Evolutionary conservation across 2,329 filamentous ascomycete genomes (phyloP).

Genomic region (Remersonia thermophila): DNA sequence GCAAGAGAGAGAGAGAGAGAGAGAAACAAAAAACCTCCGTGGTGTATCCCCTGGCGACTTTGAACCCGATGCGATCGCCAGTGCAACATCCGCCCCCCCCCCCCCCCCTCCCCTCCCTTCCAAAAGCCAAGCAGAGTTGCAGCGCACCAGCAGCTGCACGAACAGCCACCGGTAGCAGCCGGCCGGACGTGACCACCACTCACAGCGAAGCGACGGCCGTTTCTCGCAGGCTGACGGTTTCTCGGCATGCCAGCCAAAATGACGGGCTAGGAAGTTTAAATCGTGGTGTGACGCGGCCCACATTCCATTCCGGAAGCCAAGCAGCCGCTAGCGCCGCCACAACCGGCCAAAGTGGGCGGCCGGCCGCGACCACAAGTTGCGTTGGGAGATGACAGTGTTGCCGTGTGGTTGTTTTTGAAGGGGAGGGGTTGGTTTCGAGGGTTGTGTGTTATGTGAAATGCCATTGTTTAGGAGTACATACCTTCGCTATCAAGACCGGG

Average conservation of each 20-base stretch:
- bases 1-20: too few species aligned
- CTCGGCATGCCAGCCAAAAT: constrained; percentile 8
- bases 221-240: neutral
- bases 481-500: too few species aligned
- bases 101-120: too few species aligned
- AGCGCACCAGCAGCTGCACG: constrained; percentile 14
- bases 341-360: neutral
- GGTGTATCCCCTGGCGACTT: constrained; percentile 3
- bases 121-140: constrained; percentile 10
- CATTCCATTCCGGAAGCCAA: constrained; percentile 5
- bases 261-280: constrained; percentile 13
- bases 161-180: constrained; percentile 19
- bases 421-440: too few species aligned
- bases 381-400: neutral
- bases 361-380: neutral
- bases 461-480: too few species aligned
- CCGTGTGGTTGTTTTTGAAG: too few species aligned
- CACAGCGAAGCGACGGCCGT: constrained; percentile 4
- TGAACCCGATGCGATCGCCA: constrained; percentile 20
- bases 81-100: constrained; percentile 19
- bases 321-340: constrained; percentile 7
- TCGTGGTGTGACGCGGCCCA: constrained; percentile 10
- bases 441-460: too few species aligned
- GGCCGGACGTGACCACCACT: constrained; percentile 5
- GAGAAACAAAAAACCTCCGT: too few species aligned